Evolutionary conservation across 441 rosid genomes (phyloP), one percentile per base, ranked within the genome.

Genomic region (Francoa sonchifolia): DNA sequence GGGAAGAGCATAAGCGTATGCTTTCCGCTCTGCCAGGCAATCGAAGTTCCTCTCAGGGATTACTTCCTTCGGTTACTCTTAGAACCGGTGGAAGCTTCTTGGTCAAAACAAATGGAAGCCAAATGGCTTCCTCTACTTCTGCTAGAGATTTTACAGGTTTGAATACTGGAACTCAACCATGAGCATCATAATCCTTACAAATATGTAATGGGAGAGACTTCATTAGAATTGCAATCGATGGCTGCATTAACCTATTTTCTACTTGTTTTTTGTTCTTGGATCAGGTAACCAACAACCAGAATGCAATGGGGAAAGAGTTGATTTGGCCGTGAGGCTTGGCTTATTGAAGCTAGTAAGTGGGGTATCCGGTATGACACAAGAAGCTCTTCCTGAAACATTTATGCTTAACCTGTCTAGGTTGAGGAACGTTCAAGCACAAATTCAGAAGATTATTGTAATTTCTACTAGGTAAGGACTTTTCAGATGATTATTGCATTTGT

Each of bases 361-460:
- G 30, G 69, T 79, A 28, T 56, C 81, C 21, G 95, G 93, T 48
- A 39, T 82, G 23, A 71, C 76, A 0, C 62, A 58, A 19, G 80
- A 73, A 41, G 35, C 54, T 19, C 38, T 78, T 40, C 95, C 99
- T 0, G 99, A 90, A 66, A 86, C 90, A 20, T 68, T 80, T 19
- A 43, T 33, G 36, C 87, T 86, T 38, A 82, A 82, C 54, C 65
- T 74, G 48, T 34, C 71, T 19, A 79, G 96, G 50, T 19, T 80
- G 68, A 76, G 93, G 59, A 66, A 59, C 58, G 68, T 72, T 30
- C 96, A 90, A 65, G 72, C 75, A 56, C 76, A 82, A 50, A 67
- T 82, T 40, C 96, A 90, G 70, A 90, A 86, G 68, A 73, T 82
- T 3, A 54, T 73, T 33, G 89, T 82, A 39, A 63, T 71, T 33